phyloP scores from a whole-genome alignment of 805 yeast species.

The Zygosaccharomyces lentus region DNA sequence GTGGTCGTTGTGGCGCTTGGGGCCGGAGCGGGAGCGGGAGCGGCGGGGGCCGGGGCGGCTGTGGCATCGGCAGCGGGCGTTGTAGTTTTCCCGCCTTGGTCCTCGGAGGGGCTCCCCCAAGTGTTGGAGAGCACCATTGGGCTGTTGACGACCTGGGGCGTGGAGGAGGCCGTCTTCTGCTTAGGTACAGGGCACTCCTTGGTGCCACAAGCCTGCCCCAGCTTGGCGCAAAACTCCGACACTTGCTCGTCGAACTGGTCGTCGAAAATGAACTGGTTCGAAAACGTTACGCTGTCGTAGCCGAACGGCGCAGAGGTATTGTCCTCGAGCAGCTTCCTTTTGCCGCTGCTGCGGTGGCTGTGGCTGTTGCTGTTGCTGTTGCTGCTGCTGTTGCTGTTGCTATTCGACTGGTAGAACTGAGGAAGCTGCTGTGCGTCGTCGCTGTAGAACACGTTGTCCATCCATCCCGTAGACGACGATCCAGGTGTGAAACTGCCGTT shows the following conservation, averaged over 20 bases:
- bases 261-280: conserved; percentile 36
- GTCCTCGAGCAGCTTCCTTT: background rate
- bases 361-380: background rate
- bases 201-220: conserved; percentile 81
- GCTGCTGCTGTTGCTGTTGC: background rate
- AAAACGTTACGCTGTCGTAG: conserved; percentile 15
- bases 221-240: conserved; percentile 67
- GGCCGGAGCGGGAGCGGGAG: background rate
- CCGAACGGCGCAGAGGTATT: conserved; percentile 13
- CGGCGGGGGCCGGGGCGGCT: conserved; percentile 2
- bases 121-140: conserved; percentile 1
- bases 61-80: background rate
- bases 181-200: conserved; percentile 61
- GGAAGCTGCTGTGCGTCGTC: conserved; percentile 20
- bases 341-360: background rate
- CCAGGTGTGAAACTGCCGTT: conserved; percentile 12
- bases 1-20: background rate
- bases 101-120: conserved; percentile 2
- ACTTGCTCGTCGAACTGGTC: conserved; percentile 63
- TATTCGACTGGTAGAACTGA: conserved; percentile 9
- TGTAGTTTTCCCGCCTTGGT: background rate
- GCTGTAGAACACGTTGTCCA: conserved; percentile 19
- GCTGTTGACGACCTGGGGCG: background rate
- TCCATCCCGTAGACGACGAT: conserved; percentile 20
- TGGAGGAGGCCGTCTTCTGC: conserved; percentile 1